These are phyloP conservation scores for Pterocarpus macrocarpus DNA, from an alignment of 306 rosid species.

Conservation along the genomic window DNA sequence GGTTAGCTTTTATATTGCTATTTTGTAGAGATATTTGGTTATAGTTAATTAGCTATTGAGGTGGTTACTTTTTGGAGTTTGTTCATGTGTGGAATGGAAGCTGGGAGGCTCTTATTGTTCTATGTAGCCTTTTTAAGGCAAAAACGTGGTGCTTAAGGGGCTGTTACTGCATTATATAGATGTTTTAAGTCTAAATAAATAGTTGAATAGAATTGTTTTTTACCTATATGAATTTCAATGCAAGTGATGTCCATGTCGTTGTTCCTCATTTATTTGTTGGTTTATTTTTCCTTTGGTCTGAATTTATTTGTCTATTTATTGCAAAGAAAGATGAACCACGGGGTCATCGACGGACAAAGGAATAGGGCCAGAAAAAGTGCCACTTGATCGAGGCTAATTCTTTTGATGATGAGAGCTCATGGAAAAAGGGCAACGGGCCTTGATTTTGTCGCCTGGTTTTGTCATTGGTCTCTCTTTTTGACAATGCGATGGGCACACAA, in stretches of 20 bases:
- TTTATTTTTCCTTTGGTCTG: not conserved
- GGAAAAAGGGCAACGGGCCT: not conserved
- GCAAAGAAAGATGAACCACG: not conserved
- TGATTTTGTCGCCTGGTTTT: conserved; percentile 1
- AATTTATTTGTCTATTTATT: not conserved
- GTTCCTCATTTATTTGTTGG: not conserved
- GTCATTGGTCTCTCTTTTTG: conserved; percentile 33
- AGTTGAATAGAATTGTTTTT: conserved; percentile 18
- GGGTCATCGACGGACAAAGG: not conserved
- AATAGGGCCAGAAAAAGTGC: not conserved
- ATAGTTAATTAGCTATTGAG: conserved; percentile 26
- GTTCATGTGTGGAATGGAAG: conserved; percentile 33
- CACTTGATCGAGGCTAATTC: not conserved
- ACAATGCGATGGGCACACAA: not conserved
- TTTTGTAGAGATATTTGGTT: conserved; percentile 36
- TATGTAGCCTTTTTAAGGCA: conserved; percentile 37
- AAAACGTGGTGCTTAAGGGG: conserved; percentile 31
- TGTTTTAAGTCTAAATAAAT: not conserved
- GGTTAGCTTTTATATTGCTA: conserved; percentile 20
- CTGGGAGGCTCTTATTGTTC: conserved; percentile 33
- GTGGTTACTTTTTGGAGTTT: conserved; percentile 31
- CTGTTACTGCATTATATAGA: not conserved
- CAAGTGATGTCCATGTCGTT: not conserved
- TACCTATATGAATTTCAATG: not conserved
- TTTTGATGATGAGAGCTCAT: not conserved